Conservation (phyloP, 352 stramenopile genomes). For the Vaucheria bursata region DNA sequence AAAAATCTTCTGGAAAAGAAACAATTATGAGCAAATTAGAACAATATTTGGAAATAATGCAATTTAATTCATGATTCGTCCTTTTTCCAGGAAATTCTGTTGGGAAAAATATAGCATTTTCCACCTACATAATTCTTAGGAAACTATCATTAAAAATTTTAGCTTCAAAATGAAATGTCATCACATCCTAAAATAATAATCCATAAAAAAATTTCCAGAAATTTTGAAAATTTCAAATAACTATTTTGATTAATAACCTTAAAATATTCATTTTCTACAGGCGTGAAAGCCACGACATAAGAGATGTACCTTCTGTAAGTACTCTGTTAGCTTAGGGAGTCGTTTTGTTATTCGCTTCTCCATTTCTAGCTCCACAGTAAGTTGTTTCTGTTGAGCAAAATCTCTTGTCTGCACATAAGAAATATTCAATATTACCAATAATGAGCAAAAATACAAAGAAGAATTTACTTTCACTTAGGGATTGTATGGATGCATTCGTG, state of each 20-base stretch:
- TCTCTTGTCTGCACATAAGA: conserved; percentile 6
- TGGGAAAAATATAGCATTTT: not conserved
- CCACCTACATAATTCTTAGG: not conserved
- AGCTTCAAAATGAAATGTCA: too few species aligned
- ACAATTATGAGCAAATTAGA: too few species aligned
- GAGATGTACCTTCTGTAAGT: not conserved
- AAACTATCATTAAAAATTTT: not conserved
- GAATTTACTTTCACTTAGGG: too few species aligned
- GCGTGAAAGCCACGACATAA: not conserved
- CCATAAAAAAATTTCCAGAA: not conserved
- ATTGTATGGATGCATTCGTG: too few species aligned
- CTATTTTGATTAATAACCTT: not conserved
- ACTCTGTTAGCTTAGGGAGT: conserved; percentile 1
- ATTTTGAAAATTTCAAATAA: not conserved
- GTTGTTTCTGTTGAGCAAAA: not conserved
- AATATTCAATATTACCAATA: too few species aligned
- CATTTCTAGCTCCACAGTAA: not conserved
- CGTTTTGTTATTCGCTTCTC: conserved; percentile 1
- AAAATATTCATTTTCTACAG: not conserved
- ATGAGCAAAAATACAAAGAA: too few species aligned
- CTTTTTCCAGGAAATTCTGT: too few species aligned
- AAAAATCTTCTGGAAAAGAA: too few species aligned
- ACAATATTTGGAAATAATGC: too few species aligned
- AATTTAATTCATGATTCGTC: too few species aligned
- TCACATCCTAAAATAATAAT: too few species aligned